Evolutionary conservation across 371 early-diverging fungal species (phyloP).

Genomic region (Batkoa obscura): DNA sequence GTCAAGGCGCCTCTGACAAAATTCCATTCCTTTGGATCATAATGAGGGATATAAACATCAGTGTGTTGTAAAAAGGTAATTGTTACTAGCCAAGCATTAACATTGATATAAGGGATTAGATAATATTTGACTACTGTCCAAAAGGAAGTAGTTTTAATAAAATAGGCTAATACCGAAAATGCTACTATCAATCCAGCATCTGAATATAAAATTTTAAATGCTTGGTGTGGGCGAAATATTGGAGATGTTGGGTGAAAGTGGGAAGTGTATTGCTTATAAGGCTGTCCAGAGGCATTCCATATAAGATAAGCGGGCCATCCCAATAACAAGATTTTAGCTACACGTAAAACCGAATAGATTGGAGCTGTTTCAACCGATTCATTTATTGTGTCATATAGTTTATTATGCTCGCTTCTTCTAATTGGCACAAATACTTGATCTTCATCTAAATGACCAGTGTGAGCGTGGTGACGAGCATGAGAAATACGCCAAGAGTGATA

Average conservation of each 20-base stretch:
- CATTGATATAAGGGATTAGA: slow-evolving; percentile 56
- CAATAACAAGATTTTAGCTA: slow-evolving; percentile 37
- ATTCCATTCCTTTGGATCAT: slow-evolving; percentile 50
- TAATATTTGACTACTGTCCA: slow-evolving; percentile 52
- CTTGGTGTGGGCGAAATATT: slow-evolving; percentile 52
- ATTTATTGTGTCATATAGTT: not conserved
- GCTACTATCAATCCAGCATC: slow-evolving; percentile 40
- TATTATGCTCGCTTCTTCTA: slow-evolving; percentile 28
- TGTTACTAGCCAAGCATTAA: slow-evolving; percentile 71
- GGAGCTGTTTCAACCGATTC: slow-evolving; percentile 15
- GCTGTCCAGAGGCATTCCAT: slow-evolving; percentile 49
- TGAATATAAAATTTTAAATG: slow-evolving; percentile 38
- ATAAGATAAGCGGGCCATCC: slow-evolving; percentile 76
- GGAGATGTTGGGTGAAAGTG: slow-evolving; percentile 62
- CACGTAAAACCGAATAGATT: slow-evolving; percentile 17
- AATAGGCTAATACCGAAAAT: slow-evolving; percentile 20
- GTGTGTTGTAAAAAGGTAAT: slow-evolving; percentile 85
- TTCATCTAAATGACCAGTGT: slow-evolving; percentile 54
- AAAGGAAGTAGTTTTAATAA: slow-evolving; percentile 24
- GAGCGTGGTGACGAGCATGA: slow-evolving; percentile 69
- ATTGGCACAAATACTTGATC: slow-evolving; percentile 79
- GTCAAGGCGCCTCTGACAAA: slow-evolving; percentile 70
- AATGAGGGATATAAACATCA: slow-evolving; percentile 60
- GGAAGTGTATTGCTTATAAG: slow-evolving; percentile 48
- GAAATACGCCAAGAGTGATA: slow-evolving; percentile 56